A percentile compares a stretch with the other conserved stretches of the same genome.
Conservation (phyloP, 2,329 filamentous ascomycete species). For the Rutstroemia sp. region DNA sequence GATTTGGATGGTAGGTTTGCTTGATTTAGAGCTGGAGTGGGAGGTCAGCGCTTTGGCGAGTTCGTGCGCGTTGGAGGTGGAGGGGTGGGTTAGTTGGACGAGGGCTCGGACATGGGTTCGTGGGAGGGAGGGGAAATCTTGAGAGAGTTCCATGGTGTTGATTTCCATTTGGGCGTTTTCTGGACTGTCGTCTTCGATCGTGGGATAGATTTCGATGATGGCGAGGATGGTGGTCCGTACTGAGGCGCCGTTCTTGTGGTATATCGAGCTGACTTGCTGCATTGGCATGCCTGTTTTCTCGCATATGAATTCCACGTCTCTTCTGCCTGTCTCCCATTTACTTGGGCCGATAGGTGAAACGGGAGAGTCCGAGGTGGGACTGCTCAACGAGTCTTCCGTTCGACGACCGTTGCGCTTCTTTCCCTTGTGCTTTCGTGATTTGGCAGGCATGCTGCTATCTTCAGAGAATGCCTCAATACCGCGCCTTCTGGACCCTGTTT, state of each 20-base stretch:
- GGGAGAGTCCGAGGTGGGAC: not conserved
- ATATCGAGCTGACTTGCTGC: conserved; percentile 45
- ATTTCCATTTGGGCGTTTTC: conserved; percentile 37
- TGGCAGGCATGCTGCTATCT: conserved; percentile 33
- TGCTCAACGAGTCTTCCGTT: conserved; percentile 22
- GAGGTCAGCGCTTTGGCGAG: conserved; percentile 46
- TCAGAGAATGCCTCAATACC: conserved; percentile 78
- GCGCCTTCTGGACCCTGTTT: conserved; percentile 54
- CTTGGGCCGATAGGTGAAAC: conserved; percentile 31
- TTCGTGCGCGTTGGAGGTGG: conserved; percentile 49
- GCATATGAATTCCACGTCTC: conserved; percentile 55
- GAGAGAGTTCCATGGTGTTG: conserved; percentile 44
- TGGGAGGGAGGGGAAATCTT: conserved; percentile 46
- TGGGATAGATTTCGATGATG: conserved; percentile 32
- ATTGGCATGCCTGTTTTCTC: conserved; percentile 41
- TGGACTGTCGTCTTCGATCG: conserved; percentile 30
- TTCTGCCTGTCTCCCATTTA: conserved; percentile 49
- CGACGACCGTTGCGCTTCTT: conserved; percentile 28
- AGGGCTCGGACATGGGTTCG: conserved; percentile 42
- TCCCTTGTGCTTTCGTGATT: conserved; percentile 33
- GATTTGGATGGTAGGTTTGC: conserved; percentile 20
- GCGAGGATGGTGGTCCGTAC: conserved; percentile 46
- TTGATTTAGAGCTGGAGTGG: not conserved
- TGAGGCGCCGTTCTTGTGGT: conserved; percentile 53
- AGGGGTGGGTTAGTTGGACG: conserved; percentile 48